Percentiles rank a stretch among this genome's conserved stretches.
Conservation (phyloP, 163 green algal species). For the Scenedesmus sp. region DNA sequence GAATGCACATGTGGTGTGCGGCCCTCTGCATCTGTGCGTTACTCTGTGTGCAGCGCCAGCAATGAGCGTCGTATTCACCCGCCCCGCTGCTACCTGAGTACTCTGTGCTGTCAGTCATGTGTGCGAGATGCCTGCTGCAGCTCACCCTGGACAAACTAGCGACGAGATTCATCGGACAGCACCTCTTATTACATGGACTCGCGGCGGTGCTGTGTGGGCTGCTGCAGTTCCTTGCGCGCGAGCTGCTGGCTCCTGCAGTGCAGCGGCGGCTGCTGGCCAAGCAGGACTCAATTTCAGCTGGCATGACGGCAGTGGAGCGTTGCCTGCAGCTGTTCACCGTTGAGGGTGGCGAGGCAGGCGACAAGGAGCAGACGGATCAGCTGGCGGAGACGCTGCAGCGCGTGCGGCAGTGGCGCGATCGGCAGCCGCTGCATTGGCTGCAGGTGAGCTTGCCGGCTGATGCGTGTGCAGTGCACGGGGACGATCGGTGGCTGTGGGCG, state of each 20-base stretch:
- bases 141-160: too few relatives aligned
- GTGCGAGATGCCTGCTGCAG: too few relatives aligned
- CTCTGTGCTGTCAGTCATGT: too few relatives aligned
- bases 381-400: background rate
- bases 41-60: background rate
- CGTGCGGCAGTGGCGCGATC: background rate
- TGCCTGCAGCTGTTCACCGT: background rate
- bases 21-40: background rate
- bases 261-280: background rate
- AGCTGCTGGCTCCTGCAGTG: background rate
- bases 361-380: background rate
- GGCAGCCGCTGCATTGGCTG: slow-evolving; percentile 5
- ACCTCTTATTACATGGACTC: too few relatives aligned
- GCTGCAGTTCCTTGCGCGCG: background rate
- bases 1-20: background rate
- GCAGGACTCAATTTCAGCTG: background rate
- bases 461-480: background rate
- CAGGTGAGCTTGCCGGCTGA: background rate
- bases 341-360: background rate
- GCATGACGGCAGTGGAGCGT: background rate
- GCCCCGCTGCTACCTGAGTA: too few relatives aligned
- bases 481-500: too few relatives aligned
- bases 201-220: too few relatives aligned
- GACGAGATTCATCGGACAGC: too few relatives aligned
- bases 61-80: too few relatives aligned